Evolutionary conservation across 257 asterid species (phyloP).

Genomic region (Solanum piurae): DNA sequence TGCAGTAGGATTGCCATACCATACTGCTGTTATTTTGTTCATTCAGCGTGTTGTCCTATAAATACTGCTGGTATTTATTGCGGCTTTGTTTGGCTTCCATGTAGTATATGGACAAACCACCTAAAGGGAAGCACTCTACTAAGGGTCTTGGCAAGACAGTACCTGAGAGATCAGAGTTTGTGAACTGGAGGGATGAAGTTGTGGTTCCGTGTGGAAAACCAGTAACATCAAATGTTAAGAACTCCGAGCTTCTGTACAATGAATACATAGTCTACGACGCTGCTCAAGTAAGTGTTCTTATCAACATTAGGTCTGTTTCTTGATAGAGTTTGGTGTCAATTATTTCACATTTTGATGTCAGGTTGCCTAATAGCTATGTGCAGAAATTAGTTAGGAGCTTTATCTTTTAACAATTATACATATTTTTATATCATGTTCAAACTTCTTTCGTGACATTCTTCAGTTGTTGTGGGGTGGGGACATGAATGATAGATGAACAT

Average conservation of each 20-base stretch:
- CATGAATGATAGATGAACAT: background rate
- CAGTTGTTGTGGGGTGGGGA: background rate
- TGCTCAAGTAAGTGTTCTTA: constrained; percentile 62
- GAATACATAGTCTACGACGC: constrained; percentile 83
- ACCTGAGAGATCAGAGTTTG: constrained; percentile 59
- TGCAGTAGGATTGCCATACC: background rate
- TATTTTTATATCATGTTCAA: background rate
- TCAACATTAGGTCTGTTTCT: background rate
- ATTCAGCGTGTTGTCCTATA: background rate
- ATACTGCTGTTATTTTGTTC: background rate
- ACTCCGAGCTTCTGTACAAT: constrained; percentile 82
- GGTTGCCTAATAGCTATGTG: background rate
- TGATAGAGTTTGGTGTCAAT: background rate
- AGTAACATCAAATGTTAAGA: constrained; percentile 51
- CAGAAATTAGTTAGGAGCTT: background rate
- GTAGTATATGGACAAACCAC: constrained; percentile 93
- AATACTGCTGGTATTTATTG: background rate
- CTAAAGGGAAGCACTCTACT: constrained; percentile 82
- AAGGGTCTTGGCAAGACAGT: constrained; percentile 86
- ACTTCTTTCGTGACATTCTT: background rate
- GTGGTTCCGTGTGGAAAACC: constrained; percentile 92
- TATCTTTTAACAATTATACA: background rate
- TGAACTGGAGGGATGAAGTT: constrained; percentile 75
- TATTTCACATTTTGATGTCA: background rate
- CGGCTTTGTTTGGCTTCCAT: background rate